Percentiles rank a stretch among this genome's conserved stretches.
Conservation (phyloP, 768 basidiomycete species). For the Lentinus tigrinus region DNA sequence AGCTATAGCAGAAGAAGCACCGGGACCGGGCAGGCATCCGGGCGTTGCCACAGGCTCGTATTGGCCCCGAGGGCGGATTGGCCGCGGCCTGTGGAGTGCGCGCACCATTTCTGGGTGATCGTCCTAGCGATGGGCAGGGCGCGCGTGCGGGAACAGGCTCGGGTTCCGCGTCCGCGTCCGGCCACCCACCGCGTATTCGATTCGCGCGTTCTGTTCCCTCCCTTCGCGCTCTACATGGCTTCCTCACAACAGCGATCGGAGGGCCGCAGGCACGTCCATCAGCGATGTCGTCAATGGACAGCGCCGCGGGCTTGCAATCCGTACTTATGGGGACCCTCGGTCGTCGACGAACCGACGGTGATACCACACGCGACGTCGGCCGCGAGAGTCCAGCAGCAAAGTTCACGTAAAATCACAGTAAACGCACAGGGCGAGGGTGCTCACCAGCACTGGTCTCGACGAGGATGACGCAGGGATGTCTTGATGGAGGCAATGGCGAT, state of each 20-base stretch:
- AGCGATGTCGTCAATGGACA: not conserved
- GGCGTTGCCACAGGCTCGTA: not conserved
- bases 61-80: not conserved
- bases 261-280: not conserved
- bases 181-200: not conserved
- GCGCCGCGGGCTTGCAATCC: not conserved
- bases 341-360: not conserved
- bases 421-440: not conserved
- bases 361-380: conserved; percentile 5
- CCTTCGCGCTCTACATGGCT: not conserved
- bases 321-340: not conserved
- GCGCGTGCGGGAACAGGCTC: not conserved
- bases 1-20: conserved; percentile 9
- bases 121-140: conserved; percentile 8
- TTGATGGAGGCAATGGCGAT: conserved; percentile 9
- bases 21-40: conserved; percentile 16
- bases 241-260: not conserved
- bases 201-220: not conserved
- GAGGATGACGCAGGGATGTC: conserved; percentile 1
- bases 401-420: conserved; percentile 5
- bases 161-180: not conserved
- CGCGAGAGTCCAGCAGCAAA: too few species aligned
- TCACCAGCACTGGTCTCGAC: not conserved
- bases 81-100: not conserved
- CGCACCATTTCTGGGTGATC: conserved; percentile 13